Evolutionary conservation across 495 filamentous ascomycete species (phyloP).

Genomic region (Xylaria curta): DNA sequence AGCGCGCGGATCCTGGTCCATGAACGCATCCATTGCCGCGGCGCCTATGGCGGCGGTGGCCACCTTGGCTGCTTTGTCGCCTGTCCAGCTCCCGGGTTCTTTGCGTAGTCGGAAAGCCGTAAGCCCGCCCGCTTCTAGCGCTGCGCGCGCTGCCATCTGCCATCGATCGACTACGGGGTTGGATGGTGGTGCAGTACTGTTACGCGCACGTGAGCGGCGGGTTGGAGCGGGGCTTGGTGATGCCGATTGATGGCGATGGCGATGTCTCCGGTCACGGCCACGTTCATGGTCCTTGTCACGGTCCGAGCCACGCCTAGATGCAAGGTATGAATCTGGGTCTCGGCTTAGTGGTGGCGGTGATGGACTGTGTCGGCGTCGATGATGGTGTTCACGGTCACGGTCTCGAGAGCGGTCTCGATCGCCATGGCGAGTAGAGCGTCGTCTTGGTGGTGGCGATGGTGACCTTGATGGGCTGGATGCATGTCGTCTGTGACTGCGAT

Average conservation of each 20-base stretch:
- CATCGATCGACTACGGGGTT: conserved; percentile 29
- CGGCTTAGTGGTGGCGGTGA: conserved; percentile 23
- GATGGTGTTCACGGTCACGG: conserved; percentile 30
- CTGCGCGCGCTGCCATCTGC: conserved; percentile 47
- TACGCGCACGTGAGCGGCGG: conserved; percentile 20
- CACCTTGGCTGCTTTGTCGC: conserved; percentile 47
- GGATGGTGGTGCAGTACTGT: conserved; percentile 21
- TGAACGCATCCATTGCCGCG: conserved; percentile 45
- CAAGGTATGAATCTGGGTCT: conserved; percentile 18
- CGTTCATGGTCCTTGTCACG: conserved; percentile 21
- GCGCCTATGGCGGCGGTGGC: conserved; percentile 52
- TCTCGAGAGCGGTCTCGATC: conserved; percentile 34
- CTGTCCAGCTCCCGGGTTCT: conserved; percentile 49
- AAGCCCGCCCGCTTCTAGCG: conserved; percentile 49
- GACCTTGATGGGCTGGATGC: conserved; percentile 37
- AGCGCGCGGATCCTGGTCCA: conserved; percentile 38
- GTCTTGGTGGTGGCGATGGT: conserved; percentile 35
- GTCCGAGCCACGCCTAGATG: conserved; percentile 18
- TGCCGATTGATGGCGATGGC: conserved; percentile 29
- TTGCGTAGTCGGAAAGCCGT: conserved; percentile 46
- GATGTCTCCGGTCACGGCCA: conserved; percentile 32
- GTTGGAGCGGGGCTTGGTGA: conserved; percentile 29
- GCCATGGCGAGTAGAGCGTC: conserved; percentile 32
- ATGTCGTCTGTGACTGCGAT: conserved; percentile 29
- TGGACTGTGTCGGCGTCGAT: conserved; percentile 22